Evolutionary conservation across 208 protist genomes (phyloP), one percentile per base, ranked within the genome.

Genomic region (Wallacemonas sp.): DNA sequence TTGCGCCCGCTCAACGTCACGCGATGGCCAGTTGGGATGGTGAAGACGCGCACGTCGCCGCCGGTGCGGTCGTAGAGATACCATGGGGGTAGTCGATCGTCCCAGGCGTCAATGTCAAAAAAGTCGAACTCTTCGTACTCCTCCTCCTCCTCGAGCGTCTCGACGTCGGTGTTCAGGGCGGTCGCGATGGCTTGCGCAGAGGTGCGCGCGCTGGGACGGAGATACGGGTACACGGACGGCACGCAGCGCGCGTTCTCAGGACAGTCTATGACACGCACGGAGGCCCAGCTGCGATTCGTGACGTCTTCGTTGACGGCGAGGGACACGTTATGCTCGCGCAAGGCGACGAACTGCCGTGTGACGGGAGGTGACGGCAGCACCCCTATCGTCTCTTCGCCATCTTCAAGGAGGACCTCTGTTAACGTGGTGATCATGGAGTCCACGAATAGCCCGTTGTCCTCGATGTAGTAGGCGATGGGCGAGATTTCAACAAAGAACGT

Each of bases 101-200:
- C 49, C 78, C 78, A 83, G 33, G 68, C 72, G 2, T 44, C 46
- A 3, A 36, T 34, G 4, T 61, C 61, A 34, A 69, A 79, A 66
- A 73, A 83, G n/a, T 65, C 62, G 8, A 24, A 65, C 11, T 54
- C 29, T 16, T 64, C 3, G n/a, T 12, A 21, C 9, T 5, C 24
- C 19, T 21, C 24, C 32, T 58, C 55, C 30, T 30, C 62, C n/a
- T 24, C 34, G 1, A n/a, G n/a, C n/a, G n/a, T n/a, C n/a, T 56
- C 8, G 33, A 62, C 30, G n/a, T 3, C 11, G 21, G 1, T 55
- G 3, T 8, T 17, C 3, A 33, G 52, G 8, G 36, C 32, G 32
- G 38, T 39, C 9, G 52, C 52, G 29, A 58, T 11, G n/a, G 34
- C 52, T 17, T 6, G 3, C 14, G 30, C 30, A 4, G 29, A 24